Conservation (phyloP, 306 rosid genomes). For the Trifolium pratense region DNA sequence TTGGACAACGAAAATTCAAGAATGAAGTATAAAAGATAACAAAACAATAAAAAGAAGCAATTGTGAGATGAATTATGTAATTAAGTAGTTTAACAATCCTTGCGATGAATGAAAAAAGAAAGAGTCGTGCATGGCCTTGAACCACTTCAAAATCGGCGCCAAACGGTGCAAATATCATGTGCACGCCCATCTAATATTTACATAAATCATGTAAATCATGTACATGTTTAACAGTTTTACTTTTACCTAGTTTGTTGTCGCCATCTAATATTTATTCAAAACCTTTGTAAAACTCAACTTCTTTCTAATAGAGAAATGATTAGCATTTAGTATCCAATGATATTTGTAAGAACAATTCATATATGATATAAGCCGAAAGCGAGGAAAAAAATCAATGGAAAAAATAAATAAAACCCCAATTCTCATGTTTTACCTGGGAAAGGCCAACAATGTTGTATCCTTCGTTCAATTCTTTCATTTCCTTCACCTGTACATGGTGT, state of each 20-base stretch:
- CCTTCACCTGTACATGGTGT: constrained; percentile 64
- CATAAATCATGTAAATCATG: too few species aligned
- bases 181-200: too few species aligned
- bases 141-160: not conserved
- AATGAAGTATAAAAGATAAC: constrained; percentile 26
- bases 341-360: constrained; percentile 14
- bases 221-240: too few species aligned
- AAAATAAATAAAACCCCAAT: constrained; percentile 30
- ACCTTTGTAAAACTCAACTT: too few species aligned
- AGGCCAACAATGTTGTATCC: constrained; percentile 95
- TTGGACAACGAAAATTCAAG: constrained; percentile 29
- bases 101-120: constrained; percentile 16
- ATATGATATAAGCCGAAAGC: not conserved
- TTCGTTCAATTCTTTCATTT: constrained; percentile 64
- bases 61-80: constrained; percentile 12
- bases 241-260: too few species aligned
- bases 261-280: too few species aligned
- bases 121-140: constrained; percentile 1
- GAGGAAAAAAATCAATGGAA: not conserved
- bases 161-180: not conserved
- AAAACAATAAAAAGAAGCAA: constrained; percentile 1
- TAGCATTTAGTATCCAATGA: not conserved
- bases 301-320: not conserved
- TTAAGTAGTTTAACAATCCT: not conserved
- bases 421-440: constrained; percentile 74